phyloP scores from a whole-genome alignment of 1,284 basidiomycete species.

The Ustilago esculenta region DNA sequence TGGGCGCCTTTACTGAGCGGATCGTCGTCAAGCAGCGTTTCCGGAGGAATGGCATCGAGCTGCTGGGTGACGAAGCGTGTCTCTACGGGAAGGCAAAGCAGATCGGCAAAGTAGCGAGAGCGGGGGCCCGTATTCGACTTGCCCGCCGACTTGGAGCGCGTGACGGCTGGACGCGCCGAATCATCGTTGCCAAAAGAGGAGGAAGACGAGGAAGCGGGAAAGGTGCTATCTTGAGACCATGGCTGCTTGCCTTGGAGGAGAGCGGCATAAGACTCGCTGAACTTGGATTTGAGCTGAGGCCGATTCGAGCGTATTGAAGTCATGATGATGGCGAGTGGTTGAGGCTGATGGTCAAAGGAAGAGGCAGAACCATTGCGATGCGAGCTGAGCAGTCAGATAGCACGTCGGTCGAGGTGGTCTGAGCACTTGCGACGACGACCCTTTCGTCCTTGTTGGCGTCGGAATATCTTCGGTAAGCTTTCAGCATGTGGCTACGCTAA shows the following conservation, averaged over 20 bases:
- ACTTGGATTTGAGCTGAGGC: constrained; percentile 52
- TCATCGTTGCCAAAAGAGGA: constrained; percentile 14
- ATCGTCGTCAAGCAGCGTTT: constrained; percentile 52
- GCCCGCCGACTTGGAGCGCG: constrained; percentile 43
- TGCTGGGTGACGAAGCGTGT: constrained; percentile 40
- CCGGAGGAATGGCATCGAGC: constrained; percentile 38
- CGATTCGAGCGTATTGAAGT: constrained; percentile 23
- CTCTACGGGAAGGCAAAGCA: constrained; percentile 60
- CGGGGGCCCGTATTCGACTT: constrained; percentile 61
- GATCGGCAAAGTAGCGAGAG: constrained; percentile 55
- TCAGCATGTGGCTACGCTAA: constrained; percentile 4
- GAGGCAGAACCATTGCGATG: not conserved
- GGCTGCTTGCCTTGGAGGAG: constrained; percentile 58
- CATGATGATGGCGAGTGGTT: constrained; percentile 5
- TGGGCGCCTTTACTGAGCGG: constrained; percentile 40
- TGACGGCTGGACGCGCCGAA: constrained; percentile 10
- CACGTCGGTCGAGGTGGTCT: no score
- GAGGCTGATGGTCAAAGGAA: not conserved
- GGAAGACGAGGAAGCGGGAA: constrained; percentile 4
- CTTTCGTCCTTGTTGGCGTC: not conserved
- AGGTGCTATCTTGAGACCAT: constrained; percentile 28
- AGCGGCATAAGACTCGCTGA: constrained; percentile 50
- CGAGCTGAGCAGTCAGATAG: not conserved
- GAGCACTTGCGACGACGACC: no score
- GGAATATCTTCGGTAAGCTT: constrained; percentile 15